Base-by-base conservation (phyloP, 768 basidiomycete species). In the Tylopilus sp. region DNA sequence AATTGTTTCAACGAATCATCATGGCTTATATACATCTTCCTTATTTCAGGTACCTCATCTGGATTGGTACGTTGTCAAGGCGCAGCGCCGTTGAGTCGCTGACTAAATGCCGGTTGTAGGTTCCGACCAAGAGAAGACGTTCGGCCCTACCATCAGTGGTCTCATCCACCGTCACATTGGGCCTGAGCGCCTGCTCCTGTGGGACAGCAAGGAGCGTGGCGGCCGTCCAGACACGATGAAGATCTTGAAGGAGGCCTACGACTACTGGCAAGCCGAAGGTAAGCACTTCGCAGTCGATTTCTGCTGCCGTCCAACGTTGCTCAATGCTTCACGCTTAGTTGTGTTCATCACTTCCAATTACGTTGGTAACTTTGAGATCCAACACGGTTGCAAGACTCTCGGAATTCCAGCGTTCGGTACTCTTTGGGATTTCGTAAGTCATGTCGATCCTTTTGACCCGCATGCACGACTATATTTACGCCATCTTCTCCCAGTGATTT, bases 291-390 rank as follows among this genome's bases (percentile, higher is more conserved):
- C 6, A 38, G 26, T 44, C 41, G 15, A 33, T 41, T 39, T 42
- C 18, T 20, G 28, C 20, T 7, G 8, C 13, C n/a, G 33, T 41
- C 15, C 8, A 38, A 23, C 11, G 20, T 13, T 49, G 26, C 51
- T 40, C 54, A n/a, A 20, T 48, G 7, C 3, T 53, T 36, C 11
- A 44, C 22, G 18, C 26, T 30, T 28, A 82, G 83, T 91, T 40
- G 82, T 90, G 23, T 88, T 91, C 69, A 86, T 91, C 67, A 91
- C 88, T 8, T 89, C 87, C n/a, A 91, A 91, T 71, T 85, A 78
- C 59, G 76, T 81, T 36, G 88, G 88, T 25, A 90, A 91, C 67
- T 73, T 78, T 13, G 87, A 91, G 61, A 84, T 91, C 53, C 88
- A 88, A 79, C 75, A 85, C 64, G 88, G 86, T 20, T 89, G 82